Conservation (phyloP, 805 yeast species). For the Cyberlindnera saturnus region DNA sequence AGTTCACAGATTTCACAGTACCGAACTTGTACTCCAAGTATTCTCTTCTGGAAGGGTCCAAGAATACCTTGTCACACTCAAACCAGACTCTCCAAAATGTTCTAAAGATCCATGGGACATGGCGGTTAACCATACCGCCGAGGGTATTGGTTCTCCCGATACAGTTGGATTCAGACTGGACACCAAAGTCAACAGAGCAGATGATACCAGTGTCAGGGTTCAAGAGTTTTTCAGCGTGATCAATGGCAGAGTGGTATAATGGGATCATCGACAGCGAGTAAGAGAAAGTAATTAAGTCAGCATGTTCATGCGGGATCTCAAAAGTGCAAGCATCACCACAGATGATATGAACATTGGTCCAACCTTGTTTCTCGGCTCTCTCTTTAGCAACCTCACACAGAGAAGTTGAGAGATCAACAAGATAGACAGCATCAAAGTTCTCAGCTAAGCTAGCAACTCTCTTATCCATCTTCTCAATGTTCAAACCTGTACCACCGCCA, state of each 20-base stretch:
- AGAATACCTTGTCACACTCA: conserved; percentile 73
- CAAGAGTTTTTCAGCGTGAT: conserved; percentile 50
- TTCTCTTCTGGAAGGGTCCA: conserved; percentile 77
- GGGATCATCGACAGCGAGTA: conserved; percentile 86
- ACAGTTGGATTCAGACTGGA: conserved; percentile 58
- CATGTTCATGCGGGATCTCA: conserved; percentile 41
- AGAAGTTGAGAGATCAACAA: conserved; percentile 74
- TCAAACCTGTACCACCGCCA: conserved; percentile 86
- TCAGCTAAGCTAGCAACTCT: conserved; percentile 29
- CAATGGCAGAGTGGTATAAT: conserved; percentile 70
- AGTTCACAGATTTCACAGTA: conserved; percentile 67
- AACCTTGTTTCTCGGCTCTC: conserved; percentile 43
- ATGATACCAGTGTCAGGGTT: conserved; percentile 52
- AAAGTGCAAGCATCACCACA: conserved; percentile 76
- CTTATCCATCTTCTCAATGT: conserved; percentile 69
- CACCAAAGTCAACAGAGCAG: conserved; percentile 76
- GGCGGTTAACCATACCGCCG: conserved; percentile 68
- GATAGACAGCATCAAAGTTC: conserved; percentile 58
- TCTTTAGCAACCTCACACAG: conserved; percentile 65
- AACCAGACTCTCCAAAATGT: conserved; percentile 88
- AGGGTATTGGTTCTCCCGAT: conserved; percentile 66
- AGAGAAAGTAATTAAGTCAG: conserved; percentile 74
- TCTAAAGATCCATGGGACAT: conserved; percentile 70
- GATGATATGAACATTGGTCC: conserved; percentile 58
- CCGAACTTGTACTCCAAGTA: conserved; percentile 80